Conservation (phyloP, 176 grass and related monocot species). For the Hordeum marinum region DNA sequence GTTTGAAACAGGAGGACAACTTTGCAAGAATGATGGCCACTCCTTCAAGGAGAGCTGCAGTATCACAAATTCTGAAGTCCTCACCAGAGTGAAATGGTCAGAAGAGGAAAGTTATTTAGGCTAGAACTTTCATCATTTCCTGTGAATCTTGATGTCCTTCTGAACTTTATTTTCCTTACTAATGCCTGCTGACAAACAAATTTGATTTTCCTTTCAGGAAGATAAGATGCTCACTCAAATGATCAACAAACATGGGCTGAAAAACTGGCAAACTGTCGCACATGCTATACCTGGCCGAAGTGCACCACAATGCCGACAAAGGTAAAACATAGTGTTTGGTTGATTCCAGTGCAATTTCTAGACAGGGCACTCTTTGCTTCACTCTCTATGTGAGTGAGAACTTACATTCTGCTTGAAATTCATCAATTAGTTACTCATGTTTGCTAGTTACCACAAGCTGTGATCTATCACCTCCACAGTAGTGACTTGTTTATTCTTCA, state of each 20-base stretch:
- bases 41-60: conserved; percentile 13
- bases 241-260: conserved; percentile 47
- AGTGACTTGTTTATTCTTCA: not conserved
- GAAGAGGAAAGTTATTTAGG: conserved; percentile 44
- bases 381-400: not conserved
- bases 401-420: not conserved
- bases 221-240: conserved; percentile 60
- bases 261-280: conserved; percentile 51
- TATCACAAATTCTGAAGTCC: conserved; percentile 16
- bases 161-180: conserved; percentile 9
- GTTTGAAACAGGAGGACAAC: conserved; percentile 4
- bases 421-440: not conserved
- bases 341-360: conserved; percentile 18
- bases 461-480: not conserved
- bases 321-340: conserved; percentile 33
- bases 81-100: conserved; percentile 41
- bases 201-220: conserved; percentile 41
- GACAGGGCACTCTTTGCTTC: not conserved
- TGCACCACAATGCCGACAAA: conserved; percentile 43
- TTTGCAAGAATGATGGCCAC: conserved; percentile 22
- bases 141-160: not conserved
- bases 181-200: conserved; percentile 6
- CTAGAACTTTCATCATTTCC: not conserved
- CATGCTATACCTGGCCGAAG: conserved; percentile 49
- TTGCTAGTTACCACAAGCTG: conserved; percentile 7